Evolutionary conservation across 306 rosid species (phyloP).

Genomic region (Vachellia pachyceras): DNA sequence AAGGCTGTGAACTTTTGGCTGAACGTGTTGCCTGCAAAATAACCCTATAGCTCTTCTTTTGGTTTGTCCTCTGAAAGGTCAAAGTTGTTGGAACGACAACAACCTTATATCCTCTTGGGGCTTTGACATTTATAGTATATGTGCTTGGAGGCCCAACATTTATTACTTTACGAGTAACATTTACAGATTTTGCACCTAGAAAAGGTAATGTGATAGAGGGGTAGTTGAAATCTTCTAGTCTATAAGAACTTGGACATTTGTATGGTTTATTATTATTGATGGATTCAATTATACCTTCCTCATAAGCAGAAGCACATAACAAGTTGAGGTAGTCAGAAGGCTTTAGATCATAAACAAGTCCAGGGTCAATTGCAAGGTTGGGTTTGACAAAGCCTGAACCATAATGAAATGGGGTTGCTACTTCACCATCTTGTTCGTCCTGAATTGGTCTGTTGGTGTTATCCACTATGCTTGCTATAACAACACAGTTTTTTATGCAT

Average conservation of each 20-base stretch:
- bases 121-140: neutral
- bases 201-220: neutral
- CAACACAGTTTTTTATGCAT: too few relatives aligned
- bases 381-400: neutral
- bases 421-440: neutral
- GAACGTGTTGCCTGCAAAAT: too few relatives aligned
- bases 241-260: slow-evolving; percentile 2
- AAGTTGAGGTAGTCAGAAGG: neutral
- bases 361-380: neutral
- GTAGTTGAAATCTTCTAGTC: neutral
- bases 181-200: neutral
- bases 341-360: neutral
- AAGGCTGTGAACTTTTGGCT: neutral
- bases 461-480: neutral
- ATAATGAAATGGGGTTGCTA: neutral
- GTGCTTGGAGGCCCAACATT: slow-evolving; percentile 14
- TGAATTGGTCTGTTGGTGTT: neutral
- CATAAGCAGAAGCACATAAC: neutral
- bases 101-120: neutral
- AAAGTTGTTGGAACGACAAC: neutral
- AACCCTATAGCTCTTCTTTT: neutral
- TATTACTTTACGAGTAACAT: neutral
- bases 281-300: neutral
- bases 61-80: neutral
- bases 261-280: neutral